Conservation (phyloP, 108 stramenopile genomes). For the Stephanodiscus minutulus region DNA sequence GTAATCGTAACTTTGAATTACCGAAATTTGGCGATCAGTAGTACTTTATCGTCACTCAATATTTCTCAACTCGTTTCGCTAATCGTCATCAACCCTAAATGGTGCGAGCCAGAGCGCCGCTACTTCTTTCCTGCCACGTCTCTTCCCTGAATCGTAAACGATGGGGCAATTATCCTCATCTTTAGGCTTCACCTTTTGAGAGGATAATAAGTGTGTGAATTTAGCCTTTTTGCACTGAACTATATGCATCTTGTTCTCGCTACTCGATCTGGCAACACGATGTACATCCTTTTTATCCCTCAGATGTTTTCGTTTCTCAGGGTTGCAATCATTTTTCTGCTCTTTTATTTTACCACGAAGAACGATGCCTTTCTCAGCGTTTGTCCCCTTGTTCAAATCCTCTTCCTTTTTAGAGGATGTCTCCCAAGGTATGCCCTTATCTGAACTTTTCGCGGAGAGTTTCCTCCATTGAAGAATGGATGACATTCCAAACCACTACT, state of each 20-base stretch:
- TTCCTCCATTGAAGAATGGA: constrained; percentile 17
- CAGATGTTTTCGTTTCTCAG: not conserved
- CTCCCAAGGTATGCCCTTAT: not conserved
- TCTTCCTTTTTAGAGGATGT: not conserved
- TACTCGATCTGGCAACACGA: not conserved
- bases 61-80: not conserved
- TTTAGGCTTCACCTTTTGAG: constrained; percentile 18
- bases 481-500: not conserved
- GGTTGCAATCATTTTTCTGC: not conserved
- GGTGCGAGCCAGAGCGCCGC: constrained; percentile 7
- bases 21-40: too few species aligned
- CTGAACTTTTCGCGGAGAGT: constrained; percentile 2
- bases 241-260: not conserved
- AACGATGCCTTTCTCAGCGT: not conserved
- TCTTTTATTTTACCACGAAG: not conserved
- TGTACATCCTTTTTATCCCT: not conserved
- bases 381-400: not conserved
- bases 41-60: not conserved
- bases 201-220: constrained; percentile 1
- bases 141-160: constrained; percentile 2
- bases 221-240: constrained; percentile 5
- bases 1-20: too few species aligned
- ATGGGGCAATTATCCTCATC: constrained; percentile 1
- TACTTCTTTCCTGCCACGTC: not conserved
- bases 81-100: constrained; percentile 4